A percentile compares a stretch with the other conserved stretches of the same genome.
Evolutionary conservation across 2,329 filamentous ascomycete species (phyloP).

Genomic region (Pseudocercospora musae): DNA sequence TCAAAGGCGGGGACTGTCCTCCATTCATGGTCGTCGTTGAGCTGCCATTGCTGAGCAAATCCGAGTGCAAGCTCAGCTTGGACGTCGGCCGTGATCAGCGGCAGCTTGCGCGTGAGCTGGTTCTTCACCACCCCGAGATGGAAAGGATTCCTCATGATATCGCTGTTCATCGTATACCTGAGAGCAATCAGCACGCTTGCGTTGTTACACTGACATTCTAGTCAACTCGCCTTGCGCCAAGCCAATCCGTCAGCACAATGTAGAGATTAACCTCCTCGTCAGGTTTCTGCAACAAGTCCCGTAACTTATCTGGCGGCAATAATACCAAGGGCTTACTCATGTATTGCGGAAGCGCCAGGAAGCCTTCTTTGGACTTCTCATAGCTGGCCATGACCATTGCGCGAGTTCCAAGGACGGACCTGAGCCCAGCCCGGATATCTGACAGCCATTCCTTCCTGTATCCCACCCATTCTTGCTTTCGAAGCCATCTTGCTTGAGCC

Average conservation of each 20-base stretch:
- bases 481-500: slow-evolving; percentile 5
- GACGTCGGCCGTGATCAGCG: slow-evolving; percentile 19
- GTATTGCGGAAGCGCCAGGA: slow-evolving; percentile 13
- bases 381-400: slow-evolving; percentile 13
- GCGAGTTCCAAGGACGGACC: slow-evolving; percentile 11
- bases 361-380: slow-evolving; percentile 7
- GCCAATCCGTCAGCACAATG: slow-evolving; percentile 7
- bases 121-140: slow-evolving; percentile 17
- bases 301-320: slow-evolving; percentile 14
- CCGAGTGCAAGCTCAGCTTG: slow-evolving; percentile 15
- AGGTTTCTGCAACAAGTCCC: slow-evolving; percentile 13
- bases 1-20: slow-evolving; percentile 6
- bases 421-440: slow-evolving; percentile 7
- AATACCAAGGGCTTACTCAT: slow-evolving; percentile 12
- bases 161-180: slow-evolving; percentile 10
- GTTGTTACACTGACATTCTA: neutral
- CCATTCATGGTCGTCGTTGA: neutral
- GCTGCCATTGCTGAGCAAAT: slow-evolving; percentile 18
- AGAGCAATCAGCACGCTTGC: neutral
- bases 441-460: slow-evolving; percentile 8
- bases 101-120: slow-evolving; percentile 21
- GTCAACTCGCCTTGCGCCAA: neutral
- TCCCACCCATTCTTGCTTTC: slow-evolving; percentile 14
- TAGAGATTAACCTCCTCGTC: slow-evolving; percentile 18
- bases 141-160: slow-evolving; percentile 6